These are phyloP conservation scores for Elongisporangium anandrum DNA, from an alignment of 352 stramenopile species.

Conservation along the genomic window DNA sequence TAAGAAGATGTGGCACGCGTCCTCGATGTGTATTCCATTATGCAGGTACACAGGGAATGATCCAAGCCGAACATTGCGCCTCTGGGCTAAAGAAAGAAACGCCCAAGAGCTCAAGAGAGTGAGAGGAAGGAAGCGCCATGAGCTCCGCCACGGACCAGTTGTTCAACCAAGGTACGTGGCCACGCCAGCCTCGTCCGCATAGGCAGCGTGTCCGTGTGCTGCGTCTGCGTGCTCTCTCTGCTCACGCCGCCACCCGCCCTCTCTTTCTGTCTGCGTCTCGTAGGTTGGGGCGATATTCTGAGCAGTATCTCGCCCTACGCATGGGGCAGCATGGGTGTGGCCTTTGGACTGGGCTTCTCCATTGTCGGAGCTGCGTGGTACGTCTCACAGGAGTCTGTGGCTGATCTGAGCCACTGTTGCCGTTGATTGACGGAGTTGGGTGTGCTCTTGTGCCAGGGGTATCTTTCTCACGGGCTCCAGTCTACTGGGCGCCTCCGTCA, in stretches of 20 bases:
- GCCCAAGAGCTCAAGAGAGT: constrained; percentile 6
- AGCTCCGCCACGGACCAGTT: constrained; percentile 75
- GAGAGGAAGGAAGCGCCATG: constrained; percentile 36
- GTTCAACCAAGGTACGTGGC: constrained; percentile 83
- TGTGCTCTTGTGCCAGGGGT: no score
- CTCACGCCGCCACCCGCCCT: not conserved
- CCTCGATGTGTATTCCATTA: constrained; percentile 6
- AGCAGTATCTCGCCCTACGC: constrained; percentile 98
- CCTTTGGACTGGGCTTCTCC: constrained; percentile 94
- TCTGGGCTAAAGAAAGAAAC: constrained; percentile 12
- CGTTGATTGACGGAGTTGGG: constrained; percentile 1
- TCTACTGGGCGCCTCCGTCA: constrained; percentile 97
- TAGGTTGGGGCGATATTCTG: constrained; percentile 93
- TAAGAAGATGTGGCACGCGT: not conserved
- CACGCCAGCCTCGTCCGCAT: not conserved
- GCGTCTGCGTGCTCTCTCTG: not conserved
- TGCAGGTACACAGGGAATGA: constrained; percentile 22
- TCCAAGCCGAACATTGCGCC: constrained; percentile 14
- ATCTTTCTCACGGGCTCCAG: constrained; percentile 94
- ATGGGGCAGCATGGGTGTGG: constrained; percentile 97
- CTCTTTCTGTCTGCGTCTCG: not conserved
- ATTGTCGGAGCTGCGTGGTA: constrained; percentile 96
- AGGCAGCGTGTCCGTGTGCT: not conserved
- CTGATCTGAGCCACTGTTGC: not conserved
- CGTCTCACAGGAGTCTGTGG: constrained; percentile 7